Evolutionary conservation across 805 yeast species (phyloP).

Genomic region (Naumovozyma dairenensis): DNA sequence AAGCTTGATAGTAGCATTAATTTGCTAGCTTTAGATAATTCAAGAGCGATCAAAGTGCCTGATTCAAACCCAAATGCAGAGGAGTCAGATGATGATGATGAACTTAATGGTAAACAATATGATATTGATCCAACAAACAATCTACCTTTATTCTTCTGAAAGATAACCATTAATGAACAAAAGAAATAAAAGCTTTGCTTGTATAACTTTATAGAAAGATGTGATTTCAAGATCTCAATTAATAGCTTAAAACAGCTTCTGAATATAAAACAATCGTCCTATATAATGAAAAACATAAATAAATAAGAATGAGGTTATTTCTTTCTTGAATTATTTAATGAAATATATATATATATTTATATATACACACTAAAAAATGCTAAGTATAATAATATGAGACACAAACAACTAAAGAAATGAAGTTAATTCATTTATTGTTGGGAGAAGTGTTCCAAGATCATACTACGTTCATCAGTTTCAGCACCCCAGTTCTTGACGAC

Average conservation of each 20-base stretch:
- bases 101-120: neutral
- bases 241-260: too few species aligned
- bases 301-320: neutral
- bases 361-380: constrained; percentile 4
- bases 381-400: neutral
- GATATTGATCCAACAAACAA: constrained; percentile 5
- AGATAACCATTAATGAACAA: neutral
- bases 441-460: constrained; percentile 91
- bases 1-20: too few species aligned
- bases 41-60: neutral
- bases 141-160: constrained; percentile 9
- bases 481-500: constrained; percentile 99
- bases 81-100: constrained; percentile 1
- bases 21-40: neutral
- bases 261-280: neutral
- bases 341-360: neutral
- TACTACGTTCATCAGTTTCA: constrained; percentile 94
- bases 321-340: constrained; percentile 1
- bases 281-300: neutral
- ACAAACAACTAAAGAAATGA: constrained; percentile 1
- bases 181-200: constrained; percentile 1
- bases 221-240: too few species aligned
- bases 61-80: neutral
- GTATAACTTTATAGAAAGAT: neutral
- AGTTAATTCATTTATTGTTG: constrained; percentile 49